These are phyloP conservation scores for Blepharisma undulans DNA, from an alignment of 169 alveolate genomes.

Conservation along the genomic window DNA sequence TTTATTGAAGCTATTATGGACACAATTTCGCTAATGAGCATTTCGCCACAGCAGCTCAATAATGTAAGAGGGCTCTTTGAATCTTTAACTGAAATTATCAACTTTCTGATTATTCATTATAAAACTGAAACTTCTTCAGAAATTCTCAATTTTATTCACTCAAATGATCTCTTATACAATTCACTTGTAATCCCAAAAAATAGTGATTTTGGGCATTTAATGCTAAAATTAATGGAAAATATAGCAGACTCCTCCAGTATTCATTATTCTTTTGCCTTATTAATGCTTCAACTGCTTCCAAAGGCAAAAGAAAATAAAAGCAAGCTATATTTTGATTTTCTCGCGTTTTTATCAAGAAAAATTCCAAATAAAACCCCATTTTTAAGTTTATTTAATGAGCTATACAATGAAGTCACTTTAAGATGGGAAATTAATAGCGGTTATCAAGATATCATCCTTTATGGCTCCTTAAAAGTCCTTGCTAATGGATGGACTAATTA, in stretches of 20 bases:
- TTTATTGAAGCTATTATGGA: neutral
- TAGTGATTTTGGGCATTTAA: neutral
- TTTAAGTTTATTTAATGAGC: neutral
- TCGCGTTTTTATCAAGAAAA: neutral
- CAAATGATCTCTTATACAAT: neutral
- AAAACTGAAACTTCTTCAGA: neutral
- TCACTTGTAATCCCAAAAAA: neutral
- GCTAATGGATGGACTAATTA: neutral
- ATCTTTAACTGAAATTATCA: neutral
- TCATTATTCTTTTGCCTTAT: neutral
- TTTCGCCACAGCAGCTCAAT: neutral
- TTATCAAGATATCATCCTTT: neutral
- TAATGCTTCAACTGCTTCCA: neutral
- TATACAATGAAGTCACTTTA: neutral
- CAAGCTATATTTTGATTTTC: neutral
- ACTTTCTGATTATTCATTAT: neutral
- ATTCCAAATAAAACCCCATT: neutral
- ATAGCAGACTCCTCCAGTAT: neutral
- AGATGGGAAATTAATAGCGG: neutral
- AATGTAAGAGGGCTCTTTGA: neutral
- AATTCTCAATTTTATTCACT: neutral
- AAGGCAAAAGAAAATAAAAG: neutral
- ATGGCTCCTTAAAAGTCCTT: neutral
- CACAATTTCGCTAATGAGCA: neutral
- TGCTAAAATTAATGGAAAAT: neutral